Evolutionary conservation across 2,329 filamentous ascomycete species (phyloP).

Genomic region (Aaosphaeria arxii): DNA sequence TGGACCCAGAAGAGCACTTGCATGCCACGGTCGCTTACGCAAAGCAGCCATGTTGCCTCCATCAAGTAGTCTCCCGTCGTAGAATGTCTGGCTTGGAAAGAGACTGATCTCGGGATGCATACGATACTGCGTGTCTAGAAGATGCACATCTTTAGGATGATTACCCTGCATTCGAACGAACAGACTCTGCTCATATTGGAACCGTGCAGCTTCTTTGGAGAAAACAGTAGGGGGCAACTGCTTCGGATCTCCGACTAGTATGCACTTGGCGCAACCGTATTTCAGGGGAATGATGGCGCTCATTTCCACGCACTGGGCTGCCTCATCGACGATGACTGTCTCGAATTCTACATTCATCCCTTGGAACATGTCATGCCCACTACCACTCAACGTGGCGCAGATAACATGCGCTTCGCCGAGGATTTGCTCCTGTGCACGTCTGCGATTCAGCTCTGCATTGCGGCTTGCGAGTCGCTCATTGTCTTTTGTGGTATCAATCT

Average conservation of each 20-base stretch:
- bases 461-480: constrained; percentile 77
- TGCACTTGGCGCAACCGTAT: constrained; percentile 94
- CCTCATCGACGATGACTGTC: constrained; percentile 97
- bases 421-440: constrained; percentile 84
- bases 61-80: constrained; percentile 82
- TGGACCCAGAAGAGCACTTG: constrained; percentile 74
- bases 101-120: constrained; percentile 97
- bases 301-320: constrained; percentile 95
- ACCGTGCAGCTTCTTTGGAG: constrained; percentile 86
- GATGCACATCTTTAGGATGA: constrained; percentile 80
- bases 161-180: constrained; percentile 98
- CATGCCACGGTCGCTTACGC: constrained; percentile 81
- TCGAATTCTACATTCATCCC: constrained; percentile 94
- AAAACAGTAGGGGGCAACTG: constrained; percentile 94
- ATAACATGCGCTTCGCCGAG: constrained; percentile 88
- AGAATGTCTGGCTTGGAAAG: constrained; percentile 90
- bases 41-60: constrained; percentile 77
- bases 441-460: constrained; percentile 80
- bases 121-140: constrained; percentile 96
- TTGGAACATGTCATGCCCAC: constrained; percentile 96
- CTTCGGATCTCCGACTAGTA: constrained; percentile 96
- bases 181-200: constrained; percentile 95
- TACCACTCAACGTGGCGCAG: constrained; percentile 91
- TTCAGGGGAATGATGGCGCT: constrained; percentile 95
- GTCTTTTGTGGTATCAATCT: constrained; percentile 85